Conservation (phyloP, 495 filamentous ascomycete genomes). For the Poronia punctata region DNA sequence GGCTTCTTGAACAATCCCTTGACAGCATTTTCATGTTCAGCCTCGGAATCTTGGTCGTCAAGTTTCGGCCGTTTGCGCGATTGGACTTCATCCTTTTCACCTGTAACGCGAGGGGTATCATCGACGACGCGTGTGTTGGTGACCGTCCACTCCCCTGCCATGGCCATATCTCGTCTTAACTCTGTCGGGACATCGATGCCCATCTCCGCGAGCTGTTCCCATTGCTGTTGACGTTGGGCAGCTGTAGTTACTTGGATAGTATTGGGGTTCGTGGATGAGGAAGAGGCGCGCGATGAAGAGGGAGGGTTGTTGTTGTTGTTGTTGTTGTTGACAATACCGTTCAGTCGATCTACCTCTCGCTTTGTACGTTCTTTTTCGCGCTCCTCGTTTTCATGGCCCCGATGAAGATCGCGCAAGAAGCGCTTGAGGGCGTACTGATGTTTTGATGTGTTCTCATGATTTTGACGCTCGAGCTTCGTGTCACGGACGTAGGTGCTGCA, state of each 20-base stretch:
- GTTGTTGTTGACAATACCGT: constrained; percentile 72
- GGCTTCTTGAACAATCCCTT: constrained; percentile 48
- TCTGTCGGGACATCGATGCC: constrained; percentile 81
- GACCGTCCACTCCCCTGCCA: constrained; percentile 87
- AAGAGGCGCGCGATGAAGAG: constrained; percentile 12
- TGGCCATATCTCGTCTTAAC: constrained; percentile 68
- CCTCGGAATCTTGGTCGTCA: constrained; percentile 55
- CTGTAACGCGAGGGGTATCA: constrained; percentile 12
- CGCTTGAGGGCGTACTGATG: constrained; percentile 89
- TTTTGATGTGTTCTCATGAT: constrained; percentile 83
- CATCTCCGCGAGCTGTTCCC: constrained; percentile 80
- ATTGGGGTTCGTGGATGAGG: constrained; percentile 14
- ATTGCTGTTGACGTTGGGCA: constrained; percentile 72
- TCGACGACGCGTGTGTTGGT: constrained; percentile 47
- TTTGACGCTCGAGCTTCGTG: constrained; percentile 78
- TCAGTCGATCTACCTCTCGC: constrained; percentile 77
- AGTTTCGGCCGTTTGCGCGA: constrained; percentile 56
- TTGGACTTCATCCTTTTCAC: constrained; percentile 7
- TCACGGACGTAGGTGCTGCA: constrained; percentile 88
- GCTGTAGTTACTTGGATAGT: constrained; percentile 35
- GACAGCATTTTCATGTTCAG: constrained; percentile 54
- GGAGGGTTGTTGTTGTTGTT: constrained; percentile 29
- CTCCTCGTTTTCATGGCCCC: constrained; percentile 67
- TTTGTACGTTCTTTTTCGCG: constrained; percentile 75
- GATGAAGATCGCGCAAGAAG: constrained; percentile 80